Base-by-base conservation (phyloP, 129 eudicot genomes). In the Lactuca saligna region DNA sequence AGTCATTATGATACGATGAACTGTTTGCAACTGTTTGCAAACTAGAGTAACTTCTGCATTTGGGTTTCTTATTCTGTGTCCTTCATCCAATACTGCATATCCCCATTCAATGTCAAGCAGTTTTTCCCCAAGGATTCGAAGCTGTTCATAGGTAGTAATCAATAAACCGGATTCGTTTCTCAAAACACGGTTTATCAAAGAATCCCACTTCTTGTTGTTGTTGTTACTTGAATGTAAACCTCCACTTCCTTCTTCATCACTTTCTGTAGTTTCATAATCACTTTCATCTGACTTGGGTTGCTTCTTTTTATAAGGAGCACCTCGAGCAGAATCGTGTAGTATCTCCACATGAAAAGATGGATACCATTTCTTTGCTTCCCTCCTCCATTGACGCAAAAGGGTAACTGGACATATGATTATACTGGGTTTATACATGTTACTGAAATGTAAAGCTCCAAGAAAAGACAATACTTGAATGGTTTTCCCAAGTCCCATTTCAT, bases 401-500 rank as follows among this genome's bases (percentile, higher is more conserved):
- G 99, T 93, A 39, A 89, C 99, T 5, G 99, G 99, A 66, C 99
- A 93, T 63, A 89, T 70, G 60, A 93, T 66, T 48, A 93, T 89
- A 82, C 97, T 89, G 5, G 99, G 90, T 46, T 87, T 89, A 78
- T 93, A 93, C 87, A 84, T 69, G 51, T 78, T 72, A 74, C 99
- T 93, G 70, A 81, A 89, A 70, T 93, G 99, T 77, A 93, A 75
- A 57, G 97, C 85, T 65, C 90, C 99, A 55, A 93, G 95, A 63
- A 93, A 93, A 41, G 91, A 75, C 41, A 87, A 49, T 17, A 93
- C 91, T 74, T 93, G 99, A 46, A 93, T 77, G 7, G 99, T 93
- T 87, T 93, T 93, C 54, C 99, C 99, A 16, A 93, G 97, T 51
- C 99, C 99, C 99, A 93, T 93, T 76, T 93, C 99, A 31, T 93